Percentiles rank a stretch among this genome's conserved stretches.
These are phyloP conservation scores for Lojkania enalia DNA, from an alignment of 2,329 filamentous ascomycete genomes.

Conservation along the genomic window DNA sequence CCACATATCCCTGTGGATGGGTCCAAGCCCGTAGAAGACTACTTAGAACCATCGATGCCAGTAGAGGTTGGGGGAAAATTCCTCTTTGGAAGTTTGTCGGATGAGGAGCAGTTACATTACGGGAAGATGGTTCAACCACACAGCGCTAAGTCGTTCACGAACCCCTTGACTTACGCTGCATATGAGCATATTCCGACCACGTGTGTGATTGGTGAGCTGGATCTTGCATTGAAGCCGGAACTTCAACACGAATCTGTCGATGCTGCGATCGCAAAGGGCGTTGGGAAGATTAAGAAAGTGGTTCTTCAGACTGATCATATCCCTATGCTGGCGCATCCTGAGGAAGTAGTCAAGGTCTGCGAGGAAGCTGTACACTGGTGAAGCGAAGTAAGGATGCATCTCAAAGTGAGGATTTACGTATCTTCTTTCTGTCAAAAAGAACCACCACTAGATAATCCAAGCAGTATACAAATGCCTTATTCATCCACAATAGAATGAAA, in stretches of 20 bases:
- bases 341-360: conserved; percentile 10
- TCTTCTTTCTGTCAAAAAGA: too few species aligned
- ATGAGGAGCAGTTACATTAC: neutral
- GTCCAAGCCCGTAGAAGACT: neutral
- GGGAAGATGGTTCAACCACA: neutral
- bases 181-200: conserved; percentile 11
- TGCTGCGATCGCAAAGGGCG: conserved; percentile 4
- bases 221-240: conserved; percentile 7
- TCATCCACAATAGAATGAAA: too few species aligned
- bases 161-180: conserved; percentile 12
- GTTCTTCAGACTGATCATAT: conserved; percentile 10
- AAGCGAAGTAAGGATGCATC: too few species aligned
- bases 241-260: conserved; percentile 8
- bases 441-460: too few species aligned
- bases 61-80: too few species aligned
- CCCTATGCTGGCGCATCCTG: conserved; percentile 8
- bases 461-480: too few species aligned
- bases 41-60: neutral
- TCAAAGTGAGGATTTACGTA: too few species aligned
- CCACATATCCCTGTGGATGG: neutral
- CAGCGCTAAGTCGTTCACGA: conserved; percentile 3
- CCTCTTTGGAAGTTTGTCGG: neutral
- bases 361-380: conserved; percentile 9
- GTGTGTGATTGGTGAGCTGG: conserved; percentile 8
- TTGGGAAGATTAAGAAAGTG: neutral